Evolutionary conservation across 1,284 basidiomycete species (phyloP).

Genomic region (Cutaneotrichosporon sp.): DNA sequence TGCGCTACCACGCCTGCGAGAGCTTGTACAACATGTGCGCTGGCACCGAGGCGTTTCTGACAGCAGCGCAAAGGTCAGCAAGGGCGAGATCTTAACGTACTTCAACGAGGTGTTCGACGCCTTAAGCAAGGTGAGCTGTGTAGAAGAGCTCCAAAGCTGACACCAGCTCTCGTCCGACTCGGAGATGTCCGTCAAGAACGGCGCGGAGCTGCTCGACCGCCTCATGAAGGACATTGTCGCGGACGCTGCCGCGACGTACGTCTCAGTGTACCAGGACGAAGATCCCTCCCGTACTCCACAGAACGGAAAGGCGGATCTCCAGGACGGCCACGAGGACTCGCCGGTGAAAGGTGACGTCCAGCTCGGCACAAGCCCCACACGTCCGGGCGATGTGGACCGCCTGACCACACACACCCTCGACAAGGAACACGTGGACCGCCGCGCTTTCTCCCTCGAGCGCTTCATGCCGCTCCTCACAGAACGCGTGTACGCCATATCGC

Average conservation of each 20-base stretch:
- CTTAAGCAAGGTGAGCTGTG: conserved; percentile 76
- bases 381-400: conserved; percentile 14
- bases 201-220: conserved; percentile 95
- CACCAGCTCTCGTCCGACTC: conserved; percentile 90
- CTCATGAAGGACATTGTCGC: conserved; percentile 97
- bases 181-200: conserved; percentile 96
- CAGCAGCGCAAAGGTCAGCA: conserved; percentile 81
- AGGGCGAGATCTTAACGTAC: conserved; percentile 93
- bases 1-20: conserved; percentile 81
- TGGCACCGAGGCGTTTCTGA: background rate
- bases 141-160: background rate
- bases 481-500: conserved; percentile 90
- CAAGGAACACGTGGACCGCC: conserved; percentile 32
- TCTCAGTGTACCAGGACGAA: conserved; percentile 72
- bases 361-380: conserved; percentile 8
- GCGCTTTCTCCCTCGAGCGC: conserved; percentile 86
- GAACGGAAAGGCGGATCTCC: conserved; percentile 1
- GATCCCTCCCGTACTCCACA: conserved; percentile 34
- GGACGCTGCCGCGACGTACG: conserved; percentile 92
- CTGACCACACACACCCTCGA: conserved; percentile 14
- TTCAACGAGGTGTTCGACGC: conserved; percentile 99
- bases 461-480: conserved; percentile 94
- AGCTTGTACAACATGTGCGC: conserved; percentile 89
- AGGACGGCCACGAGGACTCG: conserved; percentile 44
- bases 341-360: conserved; percentile 5